Percentiles rank a stretch among this genome's conserved stretches.
These are phyloP conservation scores for Picocystis sp. DNA, from an alignment of 163 green algal genomes.

Conservation along the genomic window DNA sequence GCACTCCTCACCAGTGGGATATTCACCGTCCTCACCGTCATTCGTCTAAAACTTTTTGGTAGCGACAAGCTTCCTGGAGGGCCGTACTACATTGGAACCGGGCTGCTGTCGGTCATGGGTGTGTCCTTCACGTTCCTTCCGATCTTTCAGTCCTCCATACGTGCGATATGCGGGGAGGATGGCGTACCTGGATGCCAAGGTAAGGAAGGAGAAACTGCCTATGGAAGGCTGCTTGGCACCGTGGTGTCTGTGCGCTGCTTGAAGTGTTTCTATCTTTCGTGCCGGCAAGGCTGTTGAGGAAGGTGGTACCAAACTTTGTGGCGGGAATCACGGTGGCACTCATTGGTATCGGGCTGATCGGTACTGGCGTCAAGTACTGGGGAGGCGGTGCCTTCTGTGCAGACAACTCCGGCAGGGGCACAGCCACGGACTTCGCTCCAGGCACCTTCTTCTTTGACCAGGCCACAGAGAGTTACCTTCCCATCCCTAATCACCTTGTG, in stretches of 20 bases:
- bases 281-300: slow-evolving; percentile 17
- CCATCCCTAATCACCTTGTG: slow-evolving; percentile 14
- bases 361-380: slow-evolving; percentile 52
- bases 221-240: slow-evolving; percentile 44
- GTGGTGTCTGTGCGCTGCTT: slow-evolving; percentile 25
- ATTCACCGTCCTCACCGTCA: slow-evolving; percentile 42
- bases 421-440: not conserved
- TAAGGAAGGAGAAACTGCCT: slow-evolving; percentile 32
- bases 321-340: slow-evolving; percentile 33
- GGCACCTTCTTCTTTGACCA: no score
- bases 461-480: no score
- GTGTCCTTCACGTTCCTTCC: slow-evolving; percentile 43
- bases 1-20: slow-evolving; percentile 55
- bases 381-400: slow-evolving; percentile 55
- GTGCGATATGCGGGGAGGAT: no score
- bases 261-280: slow-evolving; percentile 42
- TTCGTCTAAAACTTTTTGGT: not conserved
- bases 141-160: slow-evolving; percentile 24
- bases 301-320: slow-evolving; percentile 55
- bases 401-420: slow-evolving; percentile 21
- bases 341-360: slow-evolving; percentile 33
- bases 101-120: slow-evolving; percentile 53
- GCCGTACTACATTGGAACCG: slow-evolving; percentile 25
- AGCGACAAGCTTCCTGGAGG: not conserved
- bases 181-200: slow-evolving; percentile 14